Evolutionary conservation across 2,329 filamentous ascomycete species (phyloP).

Genomic region (Monosporascus sp.): DNA sequence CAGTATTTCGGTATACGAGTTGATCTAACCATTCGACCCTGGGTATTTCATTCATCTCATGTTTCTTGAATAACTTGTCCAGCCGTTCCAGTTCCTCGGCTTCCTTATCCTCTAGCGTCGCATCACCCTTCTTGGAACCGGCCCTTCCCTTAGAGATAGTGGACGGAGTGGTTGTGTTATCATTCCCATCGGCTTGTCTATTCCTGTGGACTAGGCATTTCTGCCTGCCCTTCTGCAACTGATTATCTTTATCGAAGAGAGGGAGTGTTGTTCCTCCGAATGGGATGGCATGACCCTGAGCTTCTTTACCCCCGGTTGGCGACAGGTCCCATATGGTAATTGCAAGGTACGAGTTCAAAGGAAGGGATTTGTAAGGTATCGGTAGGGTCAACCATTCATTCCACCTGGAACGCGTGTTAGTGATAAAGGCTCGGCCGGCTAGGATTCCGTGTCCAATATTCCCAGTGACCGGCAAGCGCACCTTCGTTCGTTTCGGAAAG

Average conservation of each 20-base stretch:
- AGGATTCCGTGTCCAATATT: background rate
- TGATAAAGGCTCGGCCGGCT: conserved; percentile 2
- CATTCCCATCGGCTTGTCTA: conserved; percentile 78
- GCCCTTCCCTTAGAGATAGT: conserved; percentile 52
- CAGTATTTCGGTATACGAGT: conserved; percentile 84
- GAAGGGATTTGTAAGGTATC: conserved; percentile 76
- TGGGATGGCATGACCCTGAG: conserved; percentile 73
- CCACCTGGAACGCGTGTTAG: conserved; percentile 53
- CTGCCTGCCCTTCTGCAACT: conserved; percentile 84
- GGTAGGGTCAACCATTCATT: conserved; percentile 94
- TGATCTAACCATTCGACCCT: conserved; percentile 94
- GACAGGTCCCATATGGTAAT: conserved; percentile 96
- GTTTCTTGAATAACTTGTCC: conserved; percentile 89
- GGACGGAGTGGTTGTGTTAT: conserved; percentile 74
- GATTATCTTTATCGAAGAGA: conserved; percentile 90
- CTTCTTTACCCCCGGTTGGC: conserved; percentile 65
- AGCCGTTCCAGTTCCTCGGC: conserved; percentile 82
- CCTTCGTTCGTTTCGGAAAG: conserved; percentile 72
- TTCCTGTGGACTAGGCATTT: conserved; percentile 84
- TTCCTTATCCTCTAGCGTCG: conserved; percentile 60
- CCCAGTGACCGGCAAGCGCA: conserved; percentile 23
- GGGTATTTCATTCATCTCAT: conserved; percentile 95
- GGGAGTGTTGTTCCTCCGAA: conserved; percentile 91
- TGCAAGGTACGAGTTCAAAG: conserved; percentile 76
- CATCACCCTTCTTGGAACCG: conserved; percentile 43